Conservation (phyloP, 768 basidiomycete genomes). For the Suillus fuscotomentosus region DNA sequence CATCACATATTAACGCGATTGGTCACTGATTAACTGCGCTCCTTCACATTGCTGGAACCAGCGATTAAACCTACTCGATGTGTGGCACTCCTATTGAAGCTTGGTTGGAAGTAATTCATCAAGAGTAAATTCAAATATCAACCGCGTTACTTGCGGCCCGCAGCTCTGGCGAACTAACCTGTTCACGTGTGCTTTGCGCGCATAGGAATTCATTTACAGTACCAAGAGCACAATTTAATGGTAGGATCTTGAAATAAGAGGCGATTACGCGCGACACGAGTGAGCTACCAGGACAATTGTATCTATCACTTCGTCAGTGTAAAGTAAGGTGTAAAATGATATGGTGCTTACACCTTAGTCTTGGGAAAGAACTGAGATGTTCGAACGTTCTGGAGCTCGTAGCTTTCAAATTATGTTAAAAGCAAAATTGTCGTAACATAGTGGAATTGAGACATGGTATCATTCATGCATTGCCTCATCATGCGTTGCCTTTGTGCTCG, state of each 20-base stretch:
- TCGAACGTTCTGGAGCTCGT: no score
- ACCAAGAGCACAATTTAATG: neutral
- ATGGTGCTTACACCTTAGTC: no score
- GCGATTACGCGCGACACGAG: no score
- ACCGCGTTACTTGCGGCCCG: neutral
- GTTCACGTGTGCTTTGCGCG: neutral
- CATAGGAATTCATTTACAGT: neutral
- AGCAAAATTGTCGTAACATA: no score
- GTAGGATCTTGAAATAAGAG: neutral
- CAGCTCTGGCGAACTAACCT: neutral
- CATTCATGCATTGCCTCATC: no score
- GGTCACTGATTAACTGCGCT: neutral
- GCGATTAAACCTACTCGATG: neutral
- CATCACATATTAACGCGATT: neutral
- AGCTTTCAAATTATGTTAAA: no score
- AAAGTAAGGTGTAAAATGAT: no score
- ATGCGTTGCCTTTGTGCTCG: no score
- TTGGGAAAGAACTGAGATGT: no score
- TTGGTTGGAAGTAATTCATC: neutral
- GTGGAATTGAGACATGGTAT: no score
- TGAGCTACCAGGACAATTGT: no score
- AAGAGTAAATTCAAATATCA: neutral
- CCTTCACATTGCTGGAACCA: neutral
- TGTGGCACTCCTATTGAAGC: neutral
- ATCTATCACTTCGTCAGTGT: no score